Base-by-base conservation (phyloP, 1,284 basidiomycete species). In the Neonothopanus nambi region DNA sequence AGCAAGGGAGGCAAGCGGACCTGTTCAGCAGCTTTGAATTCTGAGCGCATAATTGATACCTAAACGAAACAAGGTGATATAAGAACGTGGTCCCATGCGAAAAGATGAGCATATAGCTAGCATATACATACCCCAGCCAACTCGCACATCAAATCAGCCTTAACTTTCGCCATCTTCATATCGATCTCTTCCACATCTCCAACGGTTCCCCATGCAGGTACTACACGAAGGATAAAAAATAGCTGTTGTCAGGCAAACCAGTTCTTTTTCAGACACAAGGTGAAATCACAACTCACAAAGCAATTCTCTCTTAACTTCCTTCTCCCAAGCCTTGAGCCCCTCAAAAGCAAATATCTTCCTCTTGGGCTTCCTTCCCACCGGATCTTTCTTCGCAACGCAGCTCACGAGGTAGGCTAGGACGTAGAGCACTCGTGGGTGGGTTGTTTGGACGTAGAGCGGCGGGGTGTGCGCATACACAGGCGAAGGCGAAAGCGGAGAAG, bases 81-180 rank as follows among this genome's bases (percentile, higher is more conserved):
- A 40, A 26, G 18, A 39, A n/a, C 6, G 13, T 33, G 26, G 30
- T 30, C 38, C n/a, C 30, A 48, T 38, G 45, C 21, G 11, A 15
- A 45, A 18, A 21, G 28, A 47, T 54, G 23, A 20, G 36, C 17
- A 21, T 28, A 17, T 2, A 48, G 18, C 40, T 8, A 26, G 41
- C n/a, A 47, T 50, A 52, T 15, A 67, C 79, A 53, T 63, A 87
- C 85, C 2, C 78, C 78, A 17, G 82, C 69, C 5, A 89, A 72
- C 61, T 90, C 88, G 54, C 80, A 84, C 30, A 89, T 65, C 52
- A 90, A 65, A 60, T 90, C 88, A 0, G 85, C 87, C 56, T 84
- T 83, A 38, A 91, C 78, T 56, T 77, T 77, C n/a, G 77, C 73
- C 57, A 86, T 72, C 35, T 75, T 70, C 30, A 72, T 65, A 48